Evolutionary conservation across 1,284 basidiomycete species (phyloP).

Genomic region (Fistulinella cinereoalba): DNA sequence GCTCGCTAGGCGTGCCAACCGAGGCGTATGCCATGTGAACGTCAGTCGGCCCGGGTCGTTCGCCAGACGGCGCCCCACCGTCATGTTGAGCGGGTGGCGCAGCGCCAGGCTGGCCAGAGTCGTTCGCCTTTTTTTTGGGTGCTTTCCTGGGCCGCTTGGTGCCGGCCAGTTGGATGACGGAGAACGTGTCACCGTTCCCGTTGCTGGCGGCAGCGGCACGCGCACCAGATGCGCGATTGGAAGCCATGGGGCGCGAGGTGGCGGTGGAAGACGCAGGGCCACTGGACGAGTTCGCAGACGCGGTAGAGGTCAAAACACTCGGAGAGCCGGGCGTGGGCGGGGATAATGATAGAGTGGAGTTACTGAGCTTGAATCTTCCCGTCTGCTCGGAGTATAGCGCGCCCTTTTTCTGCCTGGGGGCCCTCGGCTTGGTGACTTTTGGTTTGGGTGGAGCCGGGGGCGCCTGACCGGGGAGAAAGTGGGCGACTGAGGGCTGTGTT

Average conservation of each 20-base stretch:
- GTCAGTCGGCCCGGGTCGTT: conserved; percentile 1
- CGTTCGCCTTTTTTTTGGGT: conserved; percentile 8
- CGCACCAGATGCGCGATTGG: conserved; percentile 5
- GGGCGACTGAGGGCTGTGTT: conserved; percentile 21
- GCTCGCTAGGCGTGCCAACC: conserved; percentile 4
- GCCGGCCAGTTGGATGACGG: not conserved
- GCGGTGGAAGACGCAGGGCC: not conserved
- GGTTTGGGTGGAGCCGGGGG: conserved; percentile 32
- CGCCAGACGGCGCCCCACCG: no score
- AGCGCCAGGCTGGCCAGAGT: conserved; percentile 1
- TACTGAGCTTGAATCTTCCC: conserved; percentile 24
- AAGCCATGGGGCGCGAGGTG: conserved; percentile 1
- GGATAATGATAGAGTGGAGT: conserved; percentile 21
- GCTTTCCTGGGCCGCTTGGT: conserved; percentile 14
- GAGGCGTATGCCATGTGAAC: conserved; percentile 1
- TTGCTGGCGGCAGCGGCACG: conserved; percentile 2
- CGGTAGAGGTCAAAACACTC: conserved; percentile 6
- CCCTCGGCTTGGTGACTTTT: conserved; percentile 27
- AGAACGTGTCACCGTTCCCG: no score
- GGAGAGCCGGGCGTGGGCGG: conserved; percentile 26
- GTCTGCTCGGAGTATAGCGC: conserved; percentile 26
- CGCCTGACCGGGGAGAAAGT: conserved; percentile 54
- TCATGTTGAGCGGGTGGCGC: conserved; percentile 9
- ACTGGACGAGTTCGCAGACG: conserved; percentile 3
- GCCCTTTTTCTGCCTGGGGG: conserved; percentile 25